These are phyloP conservation scores for Sequoia sempervirens DNA, from an alignment of 75 land plant species.

Conservation along the genomic window DNA sequence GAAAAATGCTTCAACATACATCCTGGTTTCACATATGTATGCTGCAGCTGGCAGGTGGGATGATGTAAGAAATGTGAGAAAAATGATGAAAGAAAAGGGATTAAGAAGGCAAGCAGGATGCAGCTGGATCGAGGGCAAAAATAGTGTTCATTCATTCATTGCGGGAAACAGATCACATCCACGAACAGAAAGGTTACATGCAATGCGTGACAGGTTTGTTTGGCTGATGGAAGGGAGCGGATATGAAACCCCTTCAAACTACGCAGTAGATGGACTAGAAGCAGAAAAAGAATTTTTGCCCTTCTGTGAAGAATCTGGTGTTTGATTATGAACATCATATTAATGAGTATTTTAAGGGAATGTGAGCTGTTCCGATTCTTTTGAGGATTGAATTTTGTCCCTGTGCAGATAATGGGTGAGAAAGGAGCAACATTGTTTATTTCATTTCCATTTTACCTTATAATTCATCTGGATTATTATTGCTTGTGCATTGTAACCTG, in stretches of 20 bases:
- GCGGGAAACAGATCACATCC: slow-evolving; percentile 9
- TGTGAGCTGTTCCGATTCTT: not conserved
- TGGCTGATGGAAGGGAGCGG: slow-evolving; percentile 7
- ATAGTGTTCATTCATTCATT: slow-evolving; percentile 13
- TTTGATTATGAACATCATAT: not conserved
- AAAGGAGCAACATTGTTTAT: not conserved
- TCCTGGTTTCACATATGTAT: slow-evolving; percentile 7
- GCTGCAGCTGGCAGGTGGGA: slow-evolving; percentile 16
- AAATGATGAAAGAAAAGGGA: slow-evolving; percentile 8
- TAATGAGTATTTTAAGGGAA: not conserved
- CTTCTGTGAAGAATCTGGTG: not conserved
- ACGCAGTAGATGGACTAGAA: not conserved
- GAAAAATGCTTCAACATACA: slow-evolving; percentile 5
- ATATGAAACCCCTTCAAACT: not conserved
- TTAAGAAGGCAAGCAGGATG: slow-evolving; percentile 7
- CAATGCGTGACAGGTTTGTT: not conserved
- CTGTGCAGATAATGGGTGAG: not conserved
- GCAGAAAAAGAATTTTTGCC: not conserved
- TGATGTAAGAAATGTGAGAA: not conserved
- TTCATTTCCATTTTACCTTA: not conserved
- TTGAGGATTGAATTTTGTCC: not conserved
- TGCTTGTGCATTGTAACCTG: not conserved
- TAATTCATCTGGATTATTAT: not conserved
- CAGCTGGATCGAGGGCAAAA: slow-evolving; percentile 11
- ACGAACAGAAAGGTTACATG: not conserved